These are phyloP conservation scores for Mycosphaerelloides madeirae DNA, from an alignment of 2,329 filamentous ascomycete species.

Conservation along the genomic window DNA sequence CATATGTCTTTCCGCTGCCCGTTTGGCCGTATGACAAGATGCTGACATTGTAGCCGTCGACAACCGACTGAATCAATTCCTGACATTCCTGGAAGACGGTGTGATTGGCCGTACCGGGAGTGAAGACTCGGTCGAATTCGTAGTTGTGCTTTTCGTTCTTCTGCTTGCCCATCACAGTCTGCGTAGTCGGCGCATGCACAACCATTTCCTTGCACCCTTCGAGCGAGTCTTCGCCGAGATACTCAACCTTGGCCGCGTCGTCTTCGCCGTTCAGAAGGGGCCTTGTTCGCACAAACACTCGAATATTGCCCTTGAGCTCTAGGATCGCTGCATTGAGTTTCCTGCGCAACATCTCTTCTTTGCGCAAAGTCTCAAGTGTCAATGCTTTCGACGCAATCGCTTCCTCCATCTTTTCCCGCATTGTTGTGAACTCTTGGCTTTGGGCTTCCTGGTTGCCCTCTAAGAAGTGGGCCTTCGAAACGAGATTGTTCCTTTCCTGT, in stretches of 20 bases:
- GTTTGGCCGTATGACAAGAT: conserved; percentile 99
- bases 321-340: conserved; percentile 97
- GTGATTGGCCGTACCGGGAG: conserved; percentile 68
- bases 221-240: conserved; percentile 61
- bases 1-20: conserved; percentile 92
- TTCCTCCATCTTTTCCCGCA: conserved; percentile 75
- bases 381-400: conserved; percentile 65
- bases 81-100: conserved; percentile 95
- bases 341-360: conserved; percentile 82
- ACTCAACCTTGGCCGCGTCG: conserved; percentile 67
- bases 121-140: conserved; percentile 89
- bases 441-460: conserved; percentile 88
- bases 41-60: conserved; percentile 97
- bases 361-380: conserved; percentile 75
- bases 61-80: conserved; percentile 89
- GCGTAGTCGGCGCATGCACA: conserved; percentile 76
- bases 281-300: conserved; percentile 93
- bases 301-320: conserved; percentile 95
- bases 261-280: conserved; percentile 63
- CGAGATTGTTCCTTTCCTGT: conserved; percentile 67
- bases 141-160: conserved; percentile 78
- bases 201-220: conserved; percentile 85
- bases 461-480: conserved; percentile 80
- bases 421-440: conserved; percentile 75
- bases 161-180: conserved; percentile 70